Conservation (phyloP, 768 basidiomycete species). For the Boletus vermiculosoides region DNA sequence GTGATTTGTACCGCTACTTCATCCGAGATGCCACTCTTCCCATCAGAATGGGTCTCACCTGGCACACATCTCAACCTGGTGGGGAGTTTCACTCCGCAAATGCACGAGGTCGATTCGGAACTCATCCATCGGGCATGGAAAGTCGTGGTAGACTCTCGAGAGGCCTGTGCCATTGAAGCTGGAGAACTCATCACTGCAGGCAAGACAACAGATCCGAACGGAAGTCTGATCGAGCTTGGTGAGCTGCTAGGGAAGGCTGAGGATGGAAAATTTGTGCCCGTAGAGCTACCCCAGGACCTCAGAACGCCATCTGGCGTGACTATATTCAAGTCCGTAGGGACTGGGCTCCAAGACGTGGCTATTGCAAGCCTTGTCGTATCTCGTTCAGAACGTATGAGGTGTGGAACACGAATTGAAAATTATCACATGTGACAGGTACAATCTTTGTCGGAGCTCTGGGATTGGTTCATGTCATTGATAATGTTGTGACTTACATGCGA, state of each 20-base stretch:
- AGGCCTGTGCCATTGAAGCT: conserved; percentile 72
- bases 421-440: not conserved
- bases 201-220: conserved; percentile 39
- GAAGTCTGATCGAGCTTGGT: conserved; percentile 65
- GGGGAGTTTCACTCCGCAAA: conserved; percentile 78
- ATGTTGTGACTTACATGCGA: not conserved
- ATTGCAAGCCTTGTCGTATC: conserved; percentile 70
- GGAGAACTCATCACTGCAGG: conserved; percentile 68
- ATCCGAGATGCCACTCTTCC: conserved; percentile 67
- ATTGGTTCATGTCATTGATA: not conserved
- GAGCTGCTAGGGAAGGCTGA: conserved; percentile 42
- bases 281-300: conserved; percentile 13
- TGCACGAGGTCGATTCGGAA: conserved; percentile 69
- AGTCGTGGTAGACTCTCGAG: conserved; percentile 72
- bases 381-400: conserved; percentile 51
- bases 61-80: conserved; percentile 73
- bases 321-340: conserved; percentile 86
- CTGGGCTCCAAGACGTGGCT: conserved; percentile 85
- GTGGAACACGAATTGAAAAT: conserved; percentile 42
- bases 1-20: conserved; percentile 78
- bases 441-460: not conserved
- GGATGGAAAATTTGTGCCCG: conserved; percentile 8
- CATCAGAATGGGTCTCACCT: conserved; percentile 56
- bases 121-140: conserved; percentile 55
- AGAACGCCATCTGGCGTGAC: conserved; percentile 50